Evolutionary conservation across 129 eudicot genomes (phyloP).

Genomic region (Centaurea solstitialis): DNA sequence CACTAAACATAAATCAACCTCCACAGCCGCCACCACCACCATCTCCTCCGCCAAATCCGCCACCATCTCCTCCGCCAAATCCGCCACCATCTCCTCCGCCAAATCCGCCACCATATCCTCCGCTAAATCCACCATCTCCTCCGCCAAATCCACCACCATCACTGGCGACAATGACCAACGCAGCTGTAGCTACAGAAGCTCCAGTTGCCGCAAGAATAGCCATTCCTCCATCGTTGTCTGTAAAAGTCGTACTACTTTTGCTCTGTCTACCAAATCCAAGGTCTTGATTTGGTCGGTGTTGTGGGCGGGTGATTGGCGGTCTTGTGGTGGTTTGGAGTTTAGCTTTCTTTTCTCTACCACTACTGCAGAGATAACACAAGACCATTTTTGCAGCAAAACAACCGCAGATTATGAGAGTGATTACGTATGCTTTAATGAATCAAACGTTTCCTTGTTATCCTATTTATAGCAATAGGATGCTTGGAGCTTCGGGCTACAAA

Average conservation of each 20-base stretch:
- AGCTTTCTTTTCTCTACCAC: slow-evolving; percentile 19
- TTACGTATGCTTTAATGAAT: slow-evolving; percentile 30
- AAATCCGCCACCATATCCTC: not conserved
- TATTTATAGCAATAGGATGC: slow-evolving; percentile 16
- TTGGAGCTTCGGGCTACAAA: not conserved
- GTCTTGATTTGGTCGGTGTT: slow-evolving; percentile 6
- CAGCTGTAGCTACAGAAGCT: slow-evolving; percentile 13
- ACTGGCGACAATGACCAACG: not conserved
- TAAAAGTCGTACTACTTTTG: not conserved
- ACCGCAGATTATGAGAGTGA: slow-evolving; percentile 24
- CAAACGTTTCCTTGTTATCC: slow-evolving; percentile 1
- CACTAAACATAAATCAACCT: not conserved
- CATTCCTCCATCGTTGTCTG: slow-evolving; percentile 21
- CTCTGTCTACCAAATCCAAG: slow-evolving; percentile 28
- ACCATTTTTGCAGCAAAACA: slow-evolving; percentile 21
- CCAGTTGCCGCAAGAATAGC: slow-evolving; percentile 8
- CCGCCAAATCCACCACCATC: slow-evolving; percentile 6
- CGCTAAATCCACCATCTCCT: not conserved
- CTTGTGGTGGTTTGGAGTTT: not conserved
- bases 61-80: not conserved
- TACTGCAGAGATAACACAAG: slow-evolving; percentile 18
- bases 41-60: not conserved
- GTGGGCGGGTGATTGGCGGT: not conserved
- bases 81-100: slow-evolving; percentile 11
- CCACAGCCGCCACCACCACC: slow-evolving; percentile 1